phyloP scores from a whole-genome alignment of 768 basidiomycete species.

The Lactarius deliciosus region DNA sequence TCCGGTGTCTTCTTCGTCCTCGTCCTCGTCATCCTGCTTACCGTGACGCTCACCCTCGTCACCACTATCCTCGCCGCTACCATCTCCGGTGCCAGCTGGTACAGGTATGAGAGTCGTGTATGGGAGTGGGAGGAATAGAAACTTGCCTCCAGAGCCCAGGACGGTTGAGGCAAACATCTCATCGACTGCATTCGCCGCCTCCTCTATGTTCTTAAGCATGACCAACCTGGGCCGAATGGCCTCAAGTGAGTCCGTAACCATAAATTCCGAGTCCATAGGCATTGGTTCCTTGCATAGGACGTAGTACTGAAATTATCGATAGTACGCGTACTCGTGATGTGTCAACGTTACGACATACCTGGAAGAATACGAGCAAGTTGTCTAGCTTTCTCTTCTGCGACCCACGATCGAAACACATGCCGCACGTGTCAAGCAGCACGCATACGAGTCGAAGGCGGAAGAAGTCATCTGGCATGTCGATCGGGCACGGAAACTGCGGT shows the following conservation, averaged over 20 bases:
- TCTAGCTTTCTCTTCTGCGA: constrained; percentile 91
- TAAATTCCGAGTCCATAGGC: constrained; percentile 99
- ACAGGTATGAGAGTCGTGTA: constrained; percentile 27
- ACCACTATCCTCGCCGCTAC: constrained; percentile 58
- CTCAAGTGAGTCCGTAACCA: constrained; percentile 93
- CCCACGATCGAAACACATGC: constrained; percentile 96
- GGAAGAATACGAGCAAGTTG: constrained; percentile 89
- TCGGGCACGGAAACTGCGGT: constrained; percentile 66
- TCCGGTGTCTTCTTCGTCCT: constrained; percentile 52
- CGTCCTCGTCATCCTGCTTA: constrained; percentile 66
- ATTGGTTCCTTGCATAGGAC: constrained; percentile 82
- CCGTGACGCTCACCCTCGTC: constrained; percentile 45
- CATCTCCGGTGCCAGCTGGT: constrained; percentile 42
- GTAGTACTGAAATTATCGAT: constrained; percentile 57
- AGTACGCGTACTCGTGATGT: constrained; percentile 5
- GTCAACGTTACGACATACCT: constrained; percentile 48
- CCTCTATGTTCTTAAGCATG: constrained; percentile 72
- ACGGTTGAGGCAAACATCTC: constrained; percentile 76
- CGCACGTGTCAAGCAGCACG: constrained; percentile 90
- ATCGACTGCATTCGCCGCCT: constrained; percentile 86
- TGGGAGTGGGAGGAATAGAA: background rate
- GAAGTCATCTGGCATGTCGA: constrained; percentile 95
- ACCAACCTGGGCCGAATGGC: constrained; percentile 82
- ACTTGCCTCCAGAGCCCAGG: constrained; percentile 58
- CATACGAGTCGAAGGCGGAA: constrained; percentile 93